Conservation (phyloP, 495 filamentous ascomycete genomes). For the Trichoderma reesei region DNA sequence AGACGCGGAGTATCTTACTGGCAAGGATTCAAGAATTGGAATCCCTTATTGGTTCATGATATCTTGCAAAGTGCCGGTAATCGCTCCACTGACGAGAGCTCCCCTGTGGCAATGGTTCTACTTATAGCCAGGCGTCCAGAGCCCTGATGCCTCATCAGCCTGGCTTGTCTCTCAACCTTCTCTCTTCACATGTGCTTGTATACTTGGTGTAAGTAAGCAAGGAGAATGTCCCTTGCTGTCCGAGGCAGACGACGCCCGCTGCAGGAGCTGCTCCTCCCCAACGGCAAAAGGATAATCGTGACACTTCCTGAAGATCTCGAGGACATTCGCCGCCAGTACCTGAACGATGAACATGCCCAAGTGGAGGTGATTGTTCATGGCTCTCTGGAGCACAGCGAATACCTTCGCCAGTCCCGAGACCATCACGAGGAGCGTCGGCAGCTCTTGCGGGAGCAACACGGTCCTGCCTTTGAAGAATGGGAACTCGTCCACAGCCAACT, state of each 20-base stretch:
- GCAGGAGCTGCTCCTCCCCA: conserved; percentile 40
- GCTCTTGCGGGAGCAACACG: conserved; percentile 33
- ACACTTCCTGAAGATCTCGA: conserved; percentile 43
- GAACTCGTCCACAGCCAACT: conserved; percentile 40
- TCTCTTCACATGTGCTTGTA: not conserved
- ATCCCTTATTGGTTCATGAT: too few relatives aligned
- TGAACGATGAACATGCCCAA: conserved; percentile 18
- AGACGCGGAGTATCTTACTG: not conserved
- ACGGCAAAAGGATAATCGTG: conserved; percentile 45
- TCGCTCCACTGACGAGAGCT: too few relatives aligned
- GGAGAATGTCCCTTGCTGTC: not conserved
- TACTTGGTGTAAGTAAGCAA: too few relatives aligned
- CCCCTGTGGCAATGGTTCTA: not conserved
- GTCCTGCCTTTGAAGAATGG: conserved; percentile 39
- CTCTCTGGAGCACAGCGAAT: conserved; percentile 43
- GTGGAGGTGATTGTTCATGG: conserved; percentile 47
- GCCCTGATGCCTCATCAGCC: not conserved
- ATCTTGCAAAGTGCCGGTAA: too few relatives aligned
- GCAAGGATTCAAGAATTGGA: too few relatives aligned
- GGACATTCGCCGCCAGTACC: conserved; percentile 28
- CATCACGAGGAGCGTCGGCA: conserved; percentile 39
- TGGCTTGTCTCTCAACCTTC: not conserved
- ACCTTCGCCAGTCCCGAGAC: conserved; percentile 34
- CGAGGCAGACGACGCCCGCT: conserved; percentile 22
- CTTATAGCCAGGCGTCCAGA: not conserved